Conservation (phyloP, 257 asterid species). For the Solanum stenotomum region DNA sequence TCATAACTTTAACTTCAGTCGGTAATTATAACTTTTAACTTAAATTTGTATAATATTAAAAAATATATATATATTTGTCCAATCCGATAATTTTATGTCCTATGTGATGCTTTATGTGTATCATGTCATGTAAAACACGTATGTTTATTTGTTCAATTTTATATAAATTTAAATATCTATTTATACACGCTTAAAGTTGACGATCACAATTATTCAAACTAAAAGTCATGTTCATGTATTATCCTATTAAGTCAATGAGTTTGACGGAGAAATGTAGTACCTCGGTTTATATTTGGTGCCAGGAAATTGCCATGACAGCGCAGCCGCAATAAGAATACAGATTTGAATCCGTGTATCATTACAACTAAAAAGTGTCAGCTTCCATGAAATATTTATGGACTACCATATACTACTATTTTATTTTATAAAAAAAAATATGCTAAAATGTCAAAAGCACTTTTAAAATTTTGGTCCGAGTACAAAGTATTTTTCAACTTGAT, state of each 20-base stretch:
- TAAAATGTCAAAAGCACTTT: not conserved
- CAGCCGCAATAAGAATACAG: not conserved
- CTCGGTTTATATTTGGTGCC: not conserved
- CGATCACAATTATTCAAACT: accelerated
- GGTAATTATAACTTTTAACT: too few species aligned
- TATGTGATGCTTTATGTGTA: too few species aligned
- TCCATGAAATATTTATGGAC: not conserved
- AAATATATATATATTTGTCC: accelerated
- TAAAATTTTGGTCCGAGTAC: not conserved
- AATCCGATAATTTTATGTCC: accelerated
- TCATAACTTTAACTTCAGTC: too few species aligned
- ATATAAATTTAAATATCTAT: too few species aligned
- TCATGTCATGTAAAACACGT: accelerated
- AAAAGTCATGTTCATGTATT: too few species aligned
- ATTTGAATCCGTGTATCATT: not conserved
- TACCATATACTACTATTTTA: too few species aligned
- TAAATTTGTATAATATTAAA: too few species aligned
- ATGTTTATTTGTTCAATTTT: too few species aligned
- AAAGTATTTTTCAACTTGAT: not conserved
- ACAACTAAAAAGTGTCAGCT: not conserved
- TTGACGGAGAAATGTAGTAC: not conserved
- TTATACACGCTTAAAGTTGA: accelerated
- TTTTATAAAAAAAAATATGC: too few species aligned
- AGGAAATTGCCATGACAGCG: not conserved
- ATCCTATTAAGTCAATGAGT: not conserved